Base-by-base conservation (phyloP, 768 basidiomycete genomes). In the Mycena epipterygia region DNA sequence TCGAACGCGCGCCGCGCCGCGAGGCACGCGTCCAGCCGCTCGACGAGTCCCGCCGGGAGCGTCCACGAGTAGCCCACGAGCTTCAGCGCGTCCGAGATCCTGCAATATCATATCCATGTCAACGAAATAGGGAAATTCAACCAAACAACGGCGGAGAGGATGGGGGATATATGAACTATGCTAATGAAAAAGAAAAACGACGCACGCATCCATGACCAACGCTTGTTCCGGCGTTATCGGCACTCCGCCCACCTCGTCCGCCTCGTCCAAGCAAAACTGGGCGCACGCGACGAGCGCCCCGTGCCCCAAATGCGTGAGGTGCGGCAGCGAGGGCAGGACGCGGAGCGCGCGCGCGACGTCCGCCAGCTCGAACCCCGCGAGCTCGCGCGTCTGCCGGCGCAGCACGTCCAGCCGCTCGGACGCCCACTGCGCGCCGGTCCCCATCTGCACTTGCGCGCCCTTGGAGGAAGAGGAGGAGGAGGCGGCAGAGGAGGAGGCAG, bases 211-310 rank as follows among this genome's bases (percentile, higher is more conserved):
- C 3, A 68, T 42, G 5, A n/a, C 27, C 8, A 8, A 19, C 29
- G 41, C 56, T 6, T 32, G 52, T 39, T 55, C 67, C 4, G 51
- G 48, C 9, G 4, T n/a, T n/a, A n/a, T n/a, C n/a, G n/a, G n/a
- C n/a, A n/a, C n/a, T n/a, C n/a, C n/a, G n/a, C n/a, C n/a, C n/a
- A n/a, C n/a, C n/a, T n/a, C n/a, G n/a, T n/a, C 60, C 25, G 60
- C 60, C 32, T 62, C 67, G 5, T 56, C 67, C 30, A 62, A 51
- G 41, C 49, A 61, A 29, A 68, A 68, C 44, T 68, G 21, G 32
- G 59, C 67, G 39, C 41, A 68, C 7, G 42, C 42, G 23, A 53
- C 6, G 9, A 67, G 29, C 29, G 12, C 51, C n/a, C 16, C 32
- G 39, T 41, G 53, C 17, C 52, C 17, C 14, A 42, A 1, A 16